Evolutionary conservation across 805 yeast genomes (phyloP), one percentile per base, ranked within the genome.

Genomic region (Metschnikowia noctiluminum): DNA sequence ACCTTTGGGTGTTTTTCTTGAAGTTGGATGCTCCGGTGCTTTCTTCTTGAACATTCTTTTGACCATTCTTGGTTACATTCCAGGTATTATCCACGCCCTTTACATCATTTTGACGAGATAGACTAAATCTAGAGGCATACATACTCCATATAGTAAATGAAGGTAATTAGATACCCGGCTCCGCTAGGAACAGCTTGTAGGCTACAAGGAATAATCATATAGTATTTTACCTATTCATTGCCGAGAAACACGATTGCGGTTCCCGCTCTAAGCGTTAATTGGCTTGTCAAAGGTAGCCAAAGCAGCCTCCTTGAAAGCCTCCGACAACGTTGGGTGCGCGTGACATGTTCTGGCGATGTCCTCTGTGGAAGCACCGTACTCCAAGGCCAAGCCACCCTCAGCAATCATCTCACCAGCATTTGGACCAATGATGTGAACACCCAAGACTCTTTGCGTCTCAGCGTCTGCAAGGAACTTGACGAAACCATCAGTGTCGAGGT

Each of bases 371-470:
- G 99, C 99, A 70, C 99, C 99, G 75, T 94, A 94, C 77, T 94
- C 99, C 55, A 94, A 71, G 40, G 99, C 99, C 67, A 94, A 80
- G 59, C 96, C 96, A 55, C 90, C 97, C 78, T 95, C 99, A 58
- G 96, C 98, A 69, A 94, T 94, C 97, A 94, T 89, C 79, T 94
- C 99, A 75, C 99, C 99, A 51, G 99, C 99, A 66, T 89, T 91
- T 60, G 99, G 87, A 61, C 99, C 99, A 60, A 91, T 86, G 68
- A 94, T 92, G 77, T 94, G 99, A 53, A 87, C 90, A 70, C 99
- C 99, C 58, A 94, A 77, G 40, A 94, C 81, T 73, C 99, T 84
- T 76, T 94, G 96, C 55, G 99, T 92, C 74, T 92, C 96, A 59
- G 96, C 91, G 72, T 94, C 99, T 54, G 96, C 91, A 58, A 94